A percentile compares a stretch with the other conserved stretches of the same genome.
Conservation (phyloP, 441 rosid genomes). For the Populus hybrid region DNA sequence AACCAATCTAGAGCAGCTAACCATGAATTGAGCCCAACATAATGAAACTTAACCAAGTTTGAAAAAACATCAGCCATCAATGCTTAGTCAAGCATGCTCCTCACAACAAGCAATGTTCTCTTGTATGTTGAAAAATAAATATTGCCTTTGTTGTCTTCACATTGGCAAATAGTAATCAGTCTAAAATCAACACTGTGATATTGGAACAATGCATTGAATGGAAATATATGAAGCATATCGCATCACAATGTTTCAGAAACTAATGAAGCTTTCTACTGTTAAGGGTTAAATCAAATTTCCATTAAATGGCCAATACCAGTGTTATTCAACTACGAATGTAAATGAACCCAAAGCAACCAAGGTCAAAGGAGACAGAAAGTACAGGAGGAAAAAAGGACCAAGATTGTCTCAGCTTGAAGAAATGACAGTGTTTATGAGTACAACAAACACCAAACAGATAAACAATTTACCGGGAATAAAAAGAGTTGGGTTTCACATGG, state of each 20-base stretch:
- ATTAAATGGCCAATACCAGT: background rate
- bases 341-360: background rate
- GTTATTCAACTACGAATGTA: background rate
- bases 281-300: background rate
- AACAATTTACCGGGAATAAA: background rate
- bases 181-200: background rate
- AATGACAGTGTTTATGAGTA: background rate
- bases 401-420: background rate
- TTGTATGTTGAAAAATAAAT: background rate
- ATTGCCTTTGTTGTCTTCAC: background rate
- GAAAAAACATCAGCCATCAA: background rate
- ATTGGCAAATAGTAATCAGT: background rate
- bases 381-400: background rate
- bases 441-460: background rate
- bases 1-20: background rate
- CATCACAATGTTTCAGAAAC: background rate
- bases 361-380: background rate
- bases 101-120: background rate
- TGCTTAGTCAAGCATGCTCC: background rate
- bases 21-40: background rate
- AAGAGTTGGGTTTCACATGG: conserved; percentile 7
- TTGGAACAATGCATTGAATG: background rate
- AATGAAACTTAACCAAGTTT: background rate
- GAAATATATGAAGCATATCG: background rate
- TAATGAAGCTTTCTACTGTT: background rate